Base-by-base conservation (phyloP, 139 green algal genomes). In the Ettlia oleoabundans region DNA sequence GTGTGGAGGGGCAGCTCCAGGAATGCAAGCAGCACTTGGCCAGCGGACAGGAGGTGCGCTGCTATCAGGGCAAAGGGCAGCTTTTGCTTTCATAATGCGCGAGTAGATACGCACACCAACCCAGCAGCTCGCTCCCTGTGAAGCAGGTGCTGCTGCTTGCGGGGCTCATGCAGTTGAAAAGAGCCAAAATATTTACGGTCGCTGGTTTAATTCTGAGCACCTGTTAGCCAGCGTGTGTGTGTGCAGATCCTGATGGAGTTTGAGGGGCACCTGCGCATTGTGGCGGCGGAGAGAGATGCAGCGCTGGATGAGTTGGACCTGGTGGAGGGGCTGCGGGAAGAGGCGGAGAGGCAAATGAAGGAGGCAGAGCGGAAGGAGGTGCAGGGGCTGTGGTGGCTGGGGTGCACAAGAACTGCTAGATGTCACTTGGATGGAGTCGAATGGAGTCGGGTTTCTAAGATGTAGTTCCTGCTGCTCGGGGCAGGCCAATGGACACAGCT, bases 231-330 rank as follows among this genome's bases (percentile, higher is more conserved):
- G n/a, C n/a, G n/a, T n/a, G n/a, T n/a, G n/a, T 21, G 10, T 63
- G 8, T 47, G n/a, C 33, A 80, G 53, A 28, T 80, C 4, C 21
- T 81, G 38, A 55, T 61, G 10, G 76, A 83, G 65, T 83, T 83
- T n/a, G 78, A 83, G 63, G 66, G 65, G 1, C 78, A 76, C 51
- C 51, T 83, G 33, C 66, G 66, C 13, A 42, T 47, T 1, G 78
- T 83, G 65, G 65, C 66, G 1, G 47, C 7, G 2, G 78, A 83
- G 66, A 43, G 78, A 0, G 78, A 83, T 32, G 35, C 65, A 2
- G 78, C 78, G 18, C 47, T 83, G 35, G 65, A 28, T 35, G 22
- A 83, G 66, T 32, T 83, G 66, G 28, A 69, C 26, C 3, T 22
- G 1, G 78, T 18, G 33, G 78, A 83, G 32, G 37, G 18, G 19